phyloP scores from a whole-genome alignment of 352 stramenopile species.

The Phytophthora uliginosa region DNA sequence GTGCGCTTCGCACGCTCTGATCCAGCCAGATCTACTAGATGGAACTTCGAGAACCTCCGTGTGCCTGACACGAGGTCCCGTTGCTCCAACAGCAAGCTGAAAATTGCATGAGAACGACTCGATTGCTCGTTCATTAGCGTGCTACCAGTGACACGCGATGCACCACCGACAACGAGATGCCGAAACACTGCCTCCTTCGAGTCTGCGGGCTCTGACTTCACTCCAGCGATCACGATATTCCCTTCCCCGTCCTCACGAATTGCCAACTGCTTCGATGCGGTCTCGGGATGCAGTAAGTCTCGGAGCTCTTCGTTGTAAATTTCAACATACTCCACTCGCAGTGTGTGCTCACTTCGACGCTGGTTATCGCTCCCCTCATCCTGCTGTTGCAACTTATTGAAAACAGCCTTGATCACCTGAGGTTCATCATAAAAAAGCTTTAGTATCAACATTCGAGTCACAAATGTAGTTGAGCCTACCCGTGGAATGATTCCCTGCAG shows the following conservation, averaged over 20 bases:
- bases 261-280: slow-evolving; percentile 76
- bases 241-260: slow-evolving; percentile 86
- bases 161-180: slow-evolving; percentile 82
- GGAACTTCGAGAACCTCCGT: slow-evolving; percentile 91
- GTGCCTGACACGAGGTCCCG: slow-evolving; percentile 48
- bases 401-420: slow-evolving; percentile 79
- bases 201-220: slow-evolving; percentile 84
- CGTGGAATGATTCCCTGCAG: slow-evolving; percentile 89
- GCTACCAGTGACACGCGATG: slow-evolving; percentile 84
- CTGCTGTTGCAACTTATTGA: slow-evolving; percentile 63
- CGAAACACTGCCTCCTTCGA: slow-evolving; percentile 86
- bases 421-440: too few species aligned
- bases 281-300: slow-evolving; percentile 94
- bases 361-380: slow-evolving; percentile 46
- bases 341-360: slow-evolving; percentile 69
- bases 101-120: slow-evolving; percentile 93
- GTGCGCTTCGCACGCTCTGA: slow-evolving; percentile 96
- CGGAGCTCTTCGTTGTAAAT: slow-evolving; percentile 99
- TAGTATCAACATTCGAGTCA: too few species aligned
- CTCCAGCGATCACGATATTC: slow-evolving; percentile 84
- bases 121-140: slow-evolving; percentile 94
- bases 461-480: slow-evolving; percentile 31
- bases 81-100: slow-evolving; percentile 90
- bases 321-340: slow-evolving; percentile 97
- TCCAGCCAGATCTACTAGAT: slow-evolving; percentile 97